Percentiles rank a stretch among this genome's conserved stretches.
phyloP scores from a whole-genome alignment of 2,329 filamentous ascomycete genomes.

The Alternaria triticina region DNA sequence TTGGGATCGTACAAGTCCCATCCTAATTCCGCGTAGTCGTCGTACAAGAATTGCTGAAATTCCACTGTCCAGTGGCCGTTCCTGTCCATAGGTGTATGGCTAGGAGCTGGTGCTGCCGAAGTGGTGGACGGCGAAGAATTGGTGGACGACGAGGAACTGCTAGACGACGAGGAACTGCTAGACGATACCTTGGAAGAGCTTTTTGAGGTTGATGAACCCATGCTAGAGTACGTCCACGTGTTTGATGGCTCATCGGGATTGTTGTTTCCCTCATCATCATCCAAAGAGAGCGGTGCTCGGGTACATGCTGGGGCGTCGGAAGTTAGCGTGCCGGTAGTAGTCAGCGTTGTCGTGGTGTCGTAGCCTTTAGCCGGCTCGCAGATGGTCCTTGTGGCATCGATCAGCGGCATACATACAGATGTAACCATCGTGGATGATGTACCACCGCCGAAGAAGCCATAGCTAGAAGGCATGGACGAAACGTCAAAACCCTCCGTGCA shows the following conservation, averaged over 20 bases:
- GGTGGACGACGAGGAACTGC: background rate
- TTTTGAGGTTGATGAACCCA: background rate
- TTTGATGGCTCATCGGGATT: conserved; percentile 12
- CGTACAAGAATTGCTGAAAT: conserved; percentile 17
- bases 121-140: background rate
- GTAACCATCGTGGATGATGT: conserved; percentile 21
- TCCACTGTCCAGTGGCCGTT: conserved; percentile 19
- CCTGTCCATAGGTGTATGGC: conserved; percentile 9
- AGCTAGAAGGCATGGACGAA: conserved; percentile 13
- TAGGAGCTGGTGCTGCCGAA: background rate
- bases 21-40: conserved; percentile 7
- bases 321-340: conserved; percentile 7
- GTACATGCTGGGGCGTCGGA: conserved; percentile 26
- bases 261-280: conserved; percentile 41
- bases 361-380: conserved; percentile 19
- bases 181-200: background rate
- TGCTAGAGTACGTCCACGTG: background rate
- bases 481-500: conserved; percentile 23
- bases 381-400: conserved; percentile 20
- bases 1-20: conserved; percentile 27
- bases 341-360: conserved; percentile 17
- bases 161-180: background rate
- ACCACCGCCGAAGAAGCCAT: background rate
- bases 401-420: conserved; percentile 22
- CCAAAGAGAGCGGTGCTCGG: conserved; percentile 27